Base-by-base conservation (phyloP, 805 yeast genomes). In the Yarrowia phangngaensis region DNA sequence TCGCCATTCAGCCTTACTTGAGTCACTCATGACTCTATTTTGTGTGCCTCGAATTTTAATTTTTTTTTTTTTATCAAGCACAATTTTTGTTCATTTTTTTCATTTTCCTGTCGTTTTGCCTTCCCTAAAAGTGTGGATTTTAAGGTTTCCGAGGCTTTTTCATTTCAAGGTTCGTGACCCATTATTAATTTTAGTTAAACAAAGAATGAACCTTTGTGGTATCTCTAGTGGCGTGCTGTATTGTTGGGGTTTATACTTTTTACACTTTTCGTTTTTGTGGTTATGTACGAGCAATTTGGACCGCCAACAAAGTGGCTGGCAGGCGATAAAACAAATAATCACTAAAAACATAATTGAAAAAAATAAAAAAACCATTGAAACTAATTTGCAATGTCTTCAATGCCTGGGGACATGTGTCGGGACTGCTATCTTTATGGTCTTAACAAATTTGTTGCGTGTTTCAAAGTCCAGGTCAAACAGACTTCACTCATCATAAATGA, bases 151-250 rank as follows among this genome's bases (percentile, higher is more conserved):
- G 9, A 8, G 7, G 7, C 9, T 22, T 7, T 9, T 7, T 22
- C 45, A 17, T 17, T 13, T 38, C 27, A 11, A 19, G 32, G 45
- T 38, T 38, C 14, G 24, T 38, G 45, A 38, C 45, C 45, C 32
- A 38, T 38, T 22, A 26, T 38, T 38, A 38, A 38, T 38, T 38
- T 38, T 32, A 27, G 24, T 27, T 32, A 38, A 28, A 38, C 45
- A 38, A 38, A 38, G 45, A 38, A 38, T 26, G 27, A 26, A 38
- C 45, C 45, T 38, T 38, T 38, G 45, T 38, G 45, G 45, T 38
- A 38, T 38, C 45, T 38, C 27, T 38, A 38, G 45, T 38, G 45
- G 45, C 45, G 45, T 38, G 45, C 45, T 38, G 32, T 38, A 32
- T 38, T 38, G 45, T 38, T 38, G 45, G 45, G 45, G 27, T 27